Evolutionary conservation across 352 stramenopile species (phyloP).

Genomic region (Thraustochytrium striatum): DNA sequence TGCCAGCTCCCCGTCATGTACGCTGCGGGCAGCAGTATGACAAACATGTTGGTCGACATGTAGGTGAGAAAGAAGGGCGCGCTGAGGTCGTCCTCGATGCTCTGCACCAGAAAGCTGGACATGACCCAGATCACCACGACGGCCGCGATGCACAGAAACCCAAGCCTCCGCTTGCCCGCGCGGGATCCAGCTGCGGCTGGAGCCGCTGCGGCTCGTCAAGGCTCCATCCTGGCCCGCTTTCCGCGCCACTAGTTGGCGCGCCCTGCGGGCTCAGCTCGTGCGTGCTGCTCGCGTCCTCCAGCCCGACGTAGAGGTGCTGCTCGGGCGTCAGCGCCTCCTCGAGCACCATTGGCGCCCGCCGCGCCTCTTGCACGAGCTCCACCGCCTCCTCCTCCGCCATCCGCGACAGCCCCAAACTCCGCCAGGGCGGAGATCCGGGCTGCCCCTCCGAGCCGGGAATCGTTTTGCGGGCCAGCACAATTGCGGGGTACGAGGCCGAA

Average conservation of each 20-base stretch:
- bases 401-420: too few relatives aligned
- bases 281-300: neutral
- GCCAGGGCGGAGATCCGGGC: too few relatives aligned
- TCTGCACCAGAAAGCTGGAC: constrained; percentile 40
- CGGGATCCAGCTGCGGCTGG: neutral
- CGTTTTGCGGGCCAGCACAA: too few relatives aligned
- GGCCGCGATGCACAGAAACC: neutral
- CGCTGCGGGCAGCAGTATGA: constrained; percentile 3
- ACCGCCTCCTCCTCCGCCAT: neutral
- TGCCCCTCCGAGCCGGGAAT: too few relatives aligned
- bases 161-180: neutral
- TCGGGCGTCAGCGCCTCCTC: neutral
- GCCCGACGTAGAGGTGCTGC: too few relatives aligned
- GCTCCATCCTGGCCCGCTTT: neutral
- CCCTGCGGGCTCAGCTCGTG: neutral
- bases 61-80: constrained; percentile 55
- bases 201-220: neutral
- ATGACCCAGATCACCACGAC: constrained; percentile 47
- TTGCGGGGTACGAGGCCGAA: too few relatives aligned
- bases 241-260: neutral
- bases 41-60: constrained; percentile 18
- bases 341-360: neutral
- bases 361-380: neutral
- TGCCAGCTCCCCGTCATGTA: constrained; percentile 9
- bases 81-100: constrained; percentile 8